Conservation (phyloP, 2,329 filamentous ascomycete species). For the Fusarium sp. region DNA sequence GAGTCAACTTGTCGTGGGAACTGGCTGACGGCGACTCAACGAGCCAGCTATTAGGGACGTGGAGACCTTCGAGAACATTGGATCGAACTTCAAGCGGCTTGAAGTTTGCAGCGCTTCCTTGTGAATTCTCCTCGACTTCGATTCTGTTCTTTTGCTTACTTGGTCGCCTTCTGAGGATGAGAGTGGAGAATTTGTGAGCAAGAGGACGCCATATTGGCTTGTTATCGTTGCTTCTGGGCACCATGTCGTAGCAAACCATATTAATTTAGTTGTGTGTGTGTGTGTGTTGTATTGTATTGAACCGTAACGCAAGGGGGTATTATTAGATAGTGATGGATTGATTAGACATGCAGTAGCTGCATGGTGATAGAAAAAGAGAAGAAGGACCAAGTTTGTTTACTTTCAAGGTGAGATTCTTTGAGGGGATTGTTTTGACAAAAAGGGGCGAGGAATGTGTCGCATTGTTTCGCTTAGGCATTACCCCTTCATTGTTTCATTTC, state of each 20-base stretch:
- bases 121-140: background rate
- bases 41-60: conserved; percentile 25
- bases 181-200: conserved; percentile 22
- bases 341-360: conserved; percentile 1
- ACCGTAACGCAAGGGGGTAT: background rate
- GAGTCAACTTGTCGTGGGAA: conserved; percentile 1
- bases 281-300: background rate
- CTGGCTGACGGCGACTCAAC: conserved; percentile 1
- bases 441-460: conserved; percentile 34
- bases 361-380: background rate
- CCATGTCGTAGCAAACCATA: conserved; percentile 21
- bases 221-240: conserved; percentile 23
- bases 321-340: background rate
- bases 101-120: background rate
- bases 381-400: conserved; percentile 14
- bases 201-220: conserved; percentile 28
- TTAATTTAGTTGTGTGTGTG: background rate
- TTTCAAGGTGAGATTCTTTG: background rate
- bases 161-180: conserved; percentile 10
- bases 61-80: conserved; percentile 20
- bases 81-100: conserved; percentile 21
- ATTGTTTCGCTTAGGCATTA: conserved; percentile 26
- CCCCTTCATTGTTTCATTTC: conserved; percentile 37
- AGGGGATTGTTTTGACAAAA: conserved; percentile 25
- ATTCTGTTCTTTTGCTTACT: conserved; percentile 20